Evolutionary conservation across 2,329 filamentous ascomycete species (phyloP).

Genomic region (Colletotrichum chrysophilum): DNA sequence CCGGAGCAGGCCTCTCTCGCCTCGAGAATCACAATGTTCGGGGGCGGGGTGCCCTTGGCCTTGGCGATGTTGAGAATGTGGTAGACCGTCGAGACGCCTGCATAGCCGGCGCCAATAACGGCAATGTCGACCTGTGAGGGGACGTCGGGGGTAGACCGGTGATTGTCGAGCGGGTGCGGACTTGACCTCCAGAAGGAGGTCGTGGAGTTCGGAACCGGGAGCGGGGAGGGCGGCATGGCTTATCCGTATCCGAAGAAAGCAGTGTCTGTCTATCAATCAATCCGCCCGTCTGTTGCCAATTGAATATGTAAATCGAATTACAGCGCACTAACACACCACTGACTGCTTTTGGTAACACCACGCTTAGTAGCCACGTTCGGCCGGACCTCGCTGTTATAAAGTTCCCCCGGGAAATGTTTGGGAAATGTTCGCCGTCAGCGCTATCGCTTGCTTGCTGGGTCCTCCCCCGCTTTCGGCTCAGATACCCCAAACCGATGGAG

Average conservation of each 20-base stretch:
- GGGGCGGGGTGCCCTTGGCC: conserved; percentile 29
- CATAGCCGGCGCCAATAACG: conserved; percentile 23
- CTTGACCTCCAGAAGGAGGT: conserved; percentile 23
- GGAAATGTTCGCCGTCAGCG: not conserved
- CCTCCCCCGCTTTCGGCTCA: not conserved
- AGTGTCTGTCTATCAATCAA: not conserved
- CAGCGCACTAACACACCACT: not conserved
- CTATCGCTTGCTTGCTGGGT: not conserved
- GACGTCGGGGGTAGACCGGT: conserved; percentile 19
- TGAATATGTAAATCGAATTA: not conserved
- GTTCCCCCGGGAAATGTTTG: not conserved
- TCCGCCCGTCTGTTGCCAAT: not conserved
- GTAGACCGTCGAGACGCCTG: conserved; percentile 22
- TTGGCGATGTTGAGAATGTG: conserved; percentile 29
- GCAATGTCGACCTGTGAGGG: conserved; percentile 17
- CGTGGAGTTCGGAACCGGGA: conserved; percentile 21
- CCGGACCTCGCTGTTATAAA: not conserved
- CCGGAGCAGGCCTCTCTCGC: conserved; percentile 55
- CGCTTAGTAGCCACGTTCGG: not conserved
- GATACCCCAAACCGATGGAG: not conserved
- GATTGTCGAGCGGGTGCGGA: conserved; percentile 22
- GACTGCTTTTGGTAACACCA: not conserved
- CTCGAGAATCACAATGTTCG: conserved; percentile 50
- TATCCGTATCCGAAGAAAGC: not conserved
- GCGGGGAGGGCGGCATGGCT: conserved; percentile 3